phyloP scores from a whole-genome alignment of 2,329 filamentous ascomycete genomes.

The Hypomyces perniciosus region DNA sequence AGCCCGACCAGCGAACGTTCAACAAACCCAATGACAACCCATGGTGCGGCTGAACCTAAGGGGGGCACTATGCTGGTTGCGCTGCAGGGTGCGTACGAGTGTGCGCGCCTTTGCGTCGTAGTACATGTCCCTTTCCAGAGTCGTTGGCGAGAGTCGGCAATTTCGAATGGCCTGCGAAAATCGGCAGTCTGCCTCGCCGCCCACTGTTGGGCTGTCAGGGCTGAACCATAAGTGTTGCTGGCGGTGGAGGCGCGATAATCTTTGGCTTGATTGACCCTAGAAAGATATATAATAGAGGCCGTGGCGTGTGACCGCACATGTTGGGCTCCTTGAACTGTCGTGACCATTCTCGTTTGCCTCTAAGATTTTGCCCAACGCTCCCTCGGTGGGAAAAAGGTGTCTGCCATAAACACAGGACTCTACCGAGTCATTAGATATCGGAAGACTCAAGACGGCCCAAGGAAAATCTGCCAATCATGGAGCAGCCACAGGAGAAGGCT shows the following conservation, averaged over 20 bases:
- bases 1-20: slow-evolving; percentile 1
- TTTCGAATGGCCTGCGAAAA: background rate
- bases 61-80: slow-evolving; percentile 1
- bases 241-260: slow-evolving; percentile 1
- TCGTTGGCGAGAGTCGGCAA: background rate
- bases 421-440: background rate
- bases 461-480: slow-evolving; percentile 12
- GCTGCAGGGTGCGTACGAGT: background rate
- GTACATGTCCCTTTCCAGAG: background rate
- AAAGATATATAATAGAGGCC: background rate
- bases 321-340: background rate
- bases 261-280: background rate
- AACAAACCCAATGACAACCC: slow-evolving; percentile 3
- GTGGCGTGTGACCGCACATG: background rate
- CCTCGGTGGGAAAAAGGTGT: background rate
- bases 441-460: background rate
- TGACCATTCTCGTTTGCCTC: background rate
- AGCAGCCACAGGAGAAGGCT: slow-evolving; percentile 14
- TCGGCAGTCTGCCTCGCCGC: slow-evolving; percentile 13
- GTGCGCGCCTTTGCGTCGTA: background rate
- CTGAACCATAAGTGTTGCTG: background rate
- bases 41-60: slow-evolving; percentile 14
- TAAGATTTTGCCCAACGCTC: background rate
- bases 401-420: too few species aligned
- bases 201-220: slow-evolving; percentile 6